Evolutionary conservation across 176 grass and related monocot genomes (phyloP), one percentile per base, ranked within the genome.

Genomic region (Eleusine indica): DNA sequence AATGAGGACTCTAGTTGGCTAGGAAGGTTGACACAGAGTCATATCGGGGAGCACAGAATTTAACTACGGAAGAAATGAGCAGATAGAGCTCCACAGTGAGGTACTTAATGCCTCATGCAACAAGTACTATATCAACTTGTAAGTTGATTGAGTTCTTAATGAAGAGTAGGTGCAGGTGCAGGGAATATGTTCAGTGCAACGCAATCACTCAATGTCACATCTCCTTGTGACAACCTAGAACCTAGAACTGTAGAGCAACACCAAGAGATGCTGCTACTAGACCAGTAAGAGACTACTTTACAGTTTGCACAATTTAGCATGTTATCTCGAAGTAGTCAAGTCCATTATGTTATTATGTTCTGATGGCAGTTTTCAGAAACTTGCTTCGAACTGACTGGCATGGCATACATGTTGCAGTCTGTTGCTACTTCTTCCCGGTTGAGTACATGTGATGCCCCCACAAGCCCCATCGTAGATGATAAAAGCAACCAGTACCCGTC

Each of bases 121-220:
- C n/a, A 78, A 73, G 78, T 73, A 64, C 60, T 5, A 71, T 37
- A 3, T 17, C 53, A 77, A 30, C 54, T 38, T 43, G 66, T 64
- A 61, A 48, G 46, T 67, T 39, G 28, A 29, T 67, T 58, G 21
- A 74, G n/a, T 84, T 84, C 29, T 40, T 30, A 35, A 58, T 61
- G 39, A 67, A 51, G 25, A 84, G 79, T 61, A 32, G 49, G 16
- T 49, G 30, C 29, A 32, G 49, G 16, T 49, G 30, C 29, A 60
- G 37, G 42, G 15, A 41, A 84, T 37, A 67, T 77, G 29, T 47
- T 68, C 68, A 84, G 58, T 75, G 51, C 62, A 84, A 60, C 69
- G 51, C 62, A 84, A 75, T 75, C 61, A 67, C 22, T 58, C 48
- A 49, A 62, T 70, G 64, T 49, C 52, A 80, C 77, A 89, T 13